Percentiles rank a stretch among this genome's conserved stretches.
Conservation (phyloP, 306 rosid species). For the Aeschynomene evenia region DNA sequence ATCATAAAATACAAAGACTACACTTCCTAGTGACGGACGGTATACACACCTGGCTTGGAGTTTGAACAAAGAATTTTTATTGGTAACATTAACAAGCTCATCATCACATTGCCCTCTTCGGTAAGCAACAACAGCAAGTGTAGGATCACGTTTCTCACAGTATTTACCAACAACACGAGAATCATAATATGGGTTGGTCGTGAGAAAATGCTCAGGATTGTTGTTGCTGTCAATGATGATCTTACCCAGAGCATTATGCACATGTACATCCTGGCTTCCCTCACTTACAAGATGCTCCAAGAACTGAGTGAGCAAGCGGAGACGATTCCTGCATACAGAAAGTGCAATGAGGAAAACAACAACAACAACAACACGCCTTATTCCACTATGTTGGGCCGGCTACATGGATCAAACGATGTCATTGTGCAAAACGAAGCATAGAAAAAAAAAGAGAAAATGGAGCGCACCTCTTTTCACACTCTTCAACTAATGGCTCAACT, state of each 20-base stretch:
- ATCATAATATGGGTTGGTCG: conserved; percentile 84
- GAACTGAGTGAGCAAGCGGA: conserved; percentile 75
- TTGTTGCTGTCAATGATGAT: conserved; percentile 82
- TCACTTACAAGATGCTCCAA: conserved; percentile 91
- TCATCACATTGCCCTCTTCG: conserved; percentile 86
- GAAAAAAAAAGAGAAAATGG: conserved; percentile 13
- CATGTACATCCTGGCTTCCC: conserved; percentile 90
- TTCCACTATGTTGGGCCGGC: too few relatives aligned
- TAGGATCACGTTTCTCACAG: conserved; percentile 87
- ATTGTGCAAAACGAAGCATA: too few relatives aligned
- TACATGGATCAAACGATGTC: too few relatives aligned
- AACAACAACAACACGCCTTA: too few relatives aligned
- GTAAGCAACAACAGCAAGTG: conserved; percentile 83
- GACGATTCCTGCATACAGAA: conserved; percentile 60
- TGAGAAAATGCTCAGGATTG: conserved; percentile 84
- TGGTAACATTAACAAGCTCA: conserved; percentile 74
- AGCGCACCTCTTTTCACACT: conserved; percentile 78
- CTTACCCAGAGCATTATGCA: conserved; percentile 85
- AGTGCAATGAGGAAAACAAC: conserved; percentile 15
- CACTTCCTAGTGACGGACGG: neutral
- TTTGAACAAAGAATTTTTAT: conserved; percentile 76
- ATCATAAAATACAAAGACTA: neutral
- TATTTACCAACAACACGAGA: conserved; percentile 90
- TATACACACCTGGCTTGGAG: conserved; percentile 76
- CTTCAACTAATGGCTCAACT: conserved; percentile 84